phyloP scores from a whole-genome alignment of 495 filamentous ascomycete genomes.

The Aspergillus biplanus region DNA sequence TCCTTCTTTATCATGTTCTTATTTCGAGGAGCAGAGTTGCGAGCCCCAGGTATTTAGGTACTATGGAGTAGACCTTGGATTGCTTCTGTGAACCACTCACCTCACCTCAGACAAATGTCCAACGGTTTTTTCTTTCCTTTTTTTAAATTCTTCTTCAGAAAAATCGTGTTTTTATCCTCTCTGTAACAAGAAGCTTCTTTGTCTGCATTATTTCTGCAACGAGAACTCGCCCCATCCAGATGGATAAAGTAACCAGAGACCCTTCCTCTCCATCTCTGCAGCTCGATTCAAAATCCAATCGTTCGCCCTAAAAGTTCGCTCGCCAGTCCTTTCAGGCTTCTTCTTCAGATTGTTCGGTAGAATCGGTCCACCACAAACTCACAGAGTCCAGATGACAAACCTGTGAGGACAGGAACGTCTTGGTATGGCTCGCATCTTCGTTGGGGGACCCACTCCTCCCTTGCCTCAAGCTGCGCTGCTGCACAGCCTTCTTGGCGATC shows the following conservation, averaged over 20 bases:
- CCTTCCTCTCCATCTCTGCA: neutral
- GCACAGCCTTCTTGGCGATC: constrained; percentile 31
- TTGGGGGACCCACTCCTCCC: constrained; percentile 14
- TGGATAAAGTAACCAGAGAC: no score
- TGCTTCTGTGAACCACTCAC: neutral
- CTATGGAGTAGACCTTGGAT: no score
- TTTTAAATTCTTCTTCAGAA: neutral
- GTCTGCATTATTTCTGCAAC: constrained; percentile 1
- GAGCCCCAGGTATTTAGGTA: no score
- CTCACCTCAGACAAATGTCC: neutral
- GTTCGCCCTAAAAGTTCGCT: neutral
- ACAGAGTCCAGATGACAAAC: no score
- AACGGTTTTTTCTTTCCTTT: neutral
- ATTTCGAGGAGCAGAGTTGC: no score
- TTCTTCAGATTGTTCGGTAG: no score
- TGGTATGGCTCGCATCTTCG: constrained; percentile 6
- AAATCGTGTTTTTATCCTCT: neutral
- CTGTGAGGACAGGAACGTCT: neutral
- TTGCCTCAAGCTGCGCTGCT: constrained; percentile 25
- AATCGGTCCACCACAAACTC: no score
- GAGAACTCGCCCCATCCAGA: no score
- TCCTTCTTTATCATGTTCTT: no score
- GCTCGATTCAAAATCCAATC: constrained; percentile 8
- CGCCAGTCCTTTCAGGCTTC: neutral
- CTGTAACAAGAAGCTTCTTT: neutral